These are phyloP conservation scores for Fusarium hainanense DNA, from an alignment of 2,329 filamentous ascomycete species.

Conservation along the genomic window DNA sequence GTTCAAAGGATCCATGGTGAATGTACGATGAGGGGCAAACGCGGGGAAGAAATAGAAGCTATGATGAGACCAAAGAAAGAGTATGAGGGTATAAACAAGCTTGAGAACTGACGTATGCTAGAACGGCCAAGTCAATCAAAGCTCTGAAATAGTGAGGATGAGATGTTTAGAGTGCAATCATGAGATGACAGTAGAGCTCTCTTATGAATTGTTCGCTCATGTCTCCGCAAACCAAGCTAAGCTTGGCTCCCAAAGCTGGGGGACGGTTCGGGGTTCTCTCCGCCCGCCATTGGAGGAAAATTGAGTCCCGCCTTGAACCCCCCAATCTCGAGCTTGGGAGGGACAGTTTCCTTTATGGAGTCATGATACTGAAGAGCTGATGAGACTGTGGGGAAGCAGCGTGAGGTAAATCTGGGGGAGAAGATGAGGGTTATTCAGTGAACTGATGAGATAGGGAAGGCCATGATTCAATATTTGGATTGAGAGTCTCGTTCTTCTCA, in stretches of 20 bases:
- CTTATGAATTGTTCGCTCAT: constrained; percentile 42
- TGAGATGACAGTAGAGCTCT: constrained; percentile 22
- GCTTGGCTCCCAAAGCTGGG: constrained; percentile 13
- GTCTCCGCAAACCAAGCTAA: constrained; percentile 28
- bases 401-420: not conserved
- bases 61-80: constrained; percentile 25
- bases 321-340: constrained; percentile 36
- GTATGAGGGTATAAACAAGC: constrained; percentile 10
- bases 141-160: not conserved
- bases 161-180: constrained; percentile 10
- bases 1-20: constrained; percentile 68
- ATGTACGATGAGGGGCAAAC: constrained; percentile 26
- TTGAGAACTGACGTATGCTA: not conserved
- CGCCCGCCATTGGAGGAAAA: constrained; percentile 48
- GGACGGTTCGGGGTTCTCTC: constrained; percentile 40
- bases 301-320: constrained; percentile 29
- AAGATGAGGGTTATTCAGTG: constrained; percentile 9
- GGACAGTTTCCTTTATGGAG: constrained; percentile 25
- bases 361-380: constrained; percentile 33
- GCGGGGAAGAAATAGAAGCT: constrained; percentile 39
- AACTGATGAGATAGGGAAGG: not conserved
- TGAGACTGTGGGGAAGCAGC: constrained; percentile 25
- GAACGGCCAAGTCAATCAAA: not conserved
- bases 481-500: not conserved
- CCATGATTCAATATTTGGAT: not conserved